Percentiles rank a stretch among this genome's conserved stretches.
These are phyloP conservation scores for Cadophora sp. DNA, from an alignment of 2,329 filamentous ascomycete genomes.

Conservation along the genomic window DNA sequence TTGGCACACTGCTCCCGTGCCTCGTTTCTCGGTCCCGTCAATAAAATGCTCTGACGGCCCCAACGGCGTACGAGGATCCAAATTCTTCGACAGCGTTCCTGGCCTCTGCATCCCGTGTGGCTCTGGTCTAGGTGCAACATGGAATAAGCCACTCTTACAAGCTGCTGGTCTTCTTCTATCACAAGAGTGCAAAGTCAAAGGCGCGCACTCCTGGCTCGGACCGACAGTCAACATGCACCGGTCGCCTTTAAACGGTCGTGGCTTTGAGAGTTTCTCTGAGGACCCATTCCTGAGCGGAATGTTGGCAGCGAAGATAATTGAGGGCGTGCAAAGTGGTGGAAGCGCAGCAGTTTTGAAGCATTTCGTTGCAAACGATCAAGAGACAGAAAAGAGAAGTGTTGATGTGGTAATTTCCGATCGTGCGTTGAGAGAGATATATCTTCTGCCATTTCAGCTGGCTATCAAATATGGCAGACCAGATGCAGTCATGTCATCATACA, in stretches of 20 bases:
- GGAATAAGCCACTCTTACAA: constrained; percentile 61
- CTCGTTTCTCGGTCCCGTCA: constrained; percentile 38
- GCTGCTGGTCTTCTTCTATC: neutral
- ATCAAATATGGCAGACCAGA: constrained; percentile 48
- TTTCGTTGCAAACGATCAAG: constrained; percentile 52
- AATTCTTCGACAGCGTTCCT: constrained; percentile 48
- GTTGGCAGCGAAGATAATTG: constrained; percentile 49
- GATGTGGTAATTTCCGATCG: constrained; percentile 45
- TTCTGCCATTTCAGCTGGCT: constrained; percentile 53
- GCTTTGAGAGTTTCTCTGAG: constrained; percentile 55
- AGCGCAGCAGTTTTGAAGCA: constrained; percentile 54
- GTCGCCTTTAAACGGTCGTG: constrained; percentile 51
- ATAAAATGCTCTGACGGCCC: constrained; percentile 43
- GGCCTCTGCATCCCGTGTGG: constrained; percentile 43
- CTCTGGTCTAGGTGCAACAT: constrained; percentile 63
- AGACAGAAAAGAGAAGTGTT: constrained; percentile 46
- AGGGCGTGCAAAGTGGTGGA: constrained; percentile 49
- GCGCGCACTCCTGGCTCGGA: constrained; percentile 72
- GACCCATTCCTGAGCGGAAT: constrained; percentile 53
- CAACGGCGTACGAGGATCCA: constrained; percentile 42
- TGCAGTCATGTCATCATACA: constrained; percentile 54
- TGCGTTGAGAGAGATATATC: constrained; percentile 50
- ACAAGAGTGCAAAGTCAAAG: constrained; percentile 67
- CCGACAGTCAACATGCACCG: constrained; percentile 56
- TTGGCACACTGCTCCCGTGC: constrained; percentile 42